phyloP scores from a whole-genome alignment of 2,329 filamentous ascomycete species.

The Colletotrichum sidae region DNA sequence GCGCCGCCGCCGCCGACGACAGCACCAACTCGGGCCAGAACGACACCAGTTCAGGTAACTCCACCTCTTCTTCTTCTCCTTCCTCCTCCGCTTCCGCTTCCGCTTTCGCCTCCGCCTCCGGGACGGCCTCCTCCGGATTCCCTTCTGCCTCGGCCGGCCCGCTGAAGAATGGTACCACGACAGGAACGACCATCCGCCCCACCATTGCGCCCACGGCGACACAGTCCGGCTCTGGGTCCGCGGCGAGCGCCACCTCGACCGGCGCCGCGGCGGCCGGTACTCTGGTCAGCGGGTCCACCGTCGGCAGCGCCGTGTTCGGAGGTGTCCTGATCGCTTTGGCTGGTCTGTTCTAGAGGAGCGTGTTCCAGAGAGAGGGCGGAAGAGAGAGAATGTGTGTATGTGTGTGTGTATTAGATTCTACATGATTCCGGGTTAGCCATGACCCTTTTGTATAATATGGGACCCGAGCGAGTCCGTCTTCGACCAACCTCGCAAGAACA shows the following conservation, averaged over 20 bases:
- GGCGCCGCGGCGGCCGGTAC: constrained; percentile 8
- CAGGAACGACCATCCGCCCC: constrained; percentile 13
- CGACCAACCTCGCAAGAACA: no score
- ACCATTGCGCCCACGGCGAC: constrained; percentile 17
- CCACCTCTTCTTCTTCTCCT: constrained; percentile 3
- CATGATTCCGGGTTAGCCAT: constrained; percentile 12
- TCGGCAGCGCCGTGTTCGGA: constrained; percentile 27
- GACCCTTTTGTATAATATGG: constrained; percentile 20
- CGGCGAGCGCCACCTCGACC: constrained; percentile 13
- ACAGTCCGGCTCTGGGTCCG: constrained; percentile 26
- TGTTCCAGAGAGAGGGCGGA: background rate
- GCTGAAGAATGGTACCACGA: constrained; percentile 15
- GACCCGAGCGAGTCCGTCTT: constrained; percentile 1
- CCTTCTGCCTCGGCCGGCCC: constrained; percentile 15
- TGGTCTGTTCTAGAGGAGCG: constrained; percentile 25
- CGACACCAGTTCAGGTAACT: constrained; percentile 27
- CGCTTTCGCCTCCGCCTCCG: background rate
- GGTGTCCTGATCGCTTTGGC: constrained; percentile 21
- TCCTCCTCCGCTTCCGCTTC: constrained; percentile 9
- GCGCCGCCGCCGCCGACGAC: constrained; percentile 19
- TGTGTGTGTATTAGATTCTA: constrained; percentile 16
- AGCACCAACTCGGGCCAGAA: constrained; percentile 33
- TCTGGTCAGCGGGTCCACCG: constrained; percentile 1
- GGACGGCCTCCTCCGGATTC: constrained; percentile 20
- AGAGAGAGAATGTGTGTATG: background rate